Conservation (phyloP, 305 asterid genomes). For the Andrographis paniculata region DNA sequence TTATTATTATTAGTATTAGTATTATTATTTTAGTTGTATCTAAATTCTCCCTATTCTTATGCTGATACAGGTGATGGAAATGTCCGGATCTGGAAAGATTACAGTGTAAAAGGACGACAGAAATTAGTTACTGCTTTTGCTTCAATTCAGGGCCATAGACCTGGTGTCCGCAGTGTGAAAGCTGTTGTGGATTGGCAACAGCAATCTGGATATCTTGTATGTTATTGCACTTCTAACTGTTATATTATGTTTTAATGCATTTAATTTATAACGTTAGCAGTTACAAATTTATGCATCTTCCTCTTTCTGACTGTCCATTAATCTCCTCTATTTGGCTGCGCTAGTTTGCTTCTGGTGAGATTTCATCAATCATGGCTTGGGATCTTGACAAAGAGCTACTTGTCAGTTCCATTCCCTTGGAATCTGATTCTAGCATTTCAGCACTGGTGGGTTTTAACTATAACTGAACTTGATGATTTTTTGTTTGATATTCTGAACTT, state of each 20-base stretch:
- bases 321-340: slow-evolving; percentile 17
- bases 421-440: slow-evolving; percentile 79
- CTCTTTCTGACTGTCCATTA: slow-evolving; percentile 10
- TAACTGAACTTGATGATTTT: slow-evolving; percentile 1
- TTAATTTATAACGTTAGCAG: slow-evolving; percentile 7
- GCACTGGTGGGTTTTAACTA: slow-evolving; percentile 62
- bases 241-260: no score
- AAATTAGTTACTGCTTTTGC: slow-evolving; percentile 87
- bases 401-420: slow-evolving; percentile 61
- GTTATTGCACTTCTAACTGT: slow-evolving; percentile 16
- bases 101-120: slow-evolving; percentile 62
- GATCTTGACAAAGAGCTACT: slow-evolving; percentile 98
- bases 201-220: slow-evolving; percentile 95
- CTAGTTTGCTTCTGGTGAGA: slow-evolving; percentile 87
- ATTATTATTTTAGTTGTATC: slow-evolving; percentile 1
- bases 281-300: slow-evolving; percentile 1
- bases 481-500: neutral
- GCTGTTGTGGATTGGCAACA: slow-evolving; percentile 99
- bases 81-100: slow-evolving; percentile 94
- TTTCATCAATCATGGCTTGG: slow-evolving; percentile 93
- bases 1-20: no score
- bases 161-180: slow-evolving; percentile 81
- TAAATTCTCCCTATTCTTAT: slow-evolving; percentile 15
- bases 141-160: slow-evolving; percentile 85
- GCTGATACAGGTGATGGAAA: slow-evolving; percentile 71